These are phyloP conservation scores for Cyclotella atomus DNA, from an alignment of 108 stramenopile genomes.

Conservation along the genomic window DNA sequence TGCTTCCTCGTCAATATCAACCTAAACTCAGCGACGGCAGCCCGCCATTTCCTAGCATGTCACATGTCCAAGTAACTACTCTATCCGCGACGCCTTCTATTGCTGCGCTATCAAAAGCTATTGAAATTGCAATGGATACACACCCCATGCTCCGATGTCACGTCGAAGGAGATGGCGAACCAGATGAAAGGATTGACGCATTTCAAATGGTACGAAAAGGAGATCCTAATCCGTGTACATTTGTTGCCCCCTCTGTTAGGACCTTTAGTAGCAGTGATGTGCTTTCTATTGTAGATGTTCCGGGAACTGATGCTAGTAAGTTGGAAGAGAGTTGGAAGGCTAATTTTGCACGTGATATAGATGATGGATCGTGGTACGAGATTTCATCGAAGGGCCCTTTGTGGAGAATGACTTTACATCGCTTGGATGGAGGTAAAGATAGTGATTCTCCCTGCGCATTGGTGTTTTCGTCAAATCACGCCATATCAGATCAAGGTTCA, in stretches of 20 bases:
- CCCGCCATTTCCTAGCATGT: slow-evolving; percentile 73
- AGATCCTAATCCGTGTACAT: slow-evolving; percentile 79
- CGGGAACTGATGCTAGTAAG: slow-evolving; percentile 26
- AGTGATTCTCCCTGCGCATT: slow-evolving; percentile 59
- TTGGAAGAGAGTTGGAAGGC: slow-evolving; percentile 69
- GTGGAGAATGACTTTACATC: slow-evolving; percentile 78
- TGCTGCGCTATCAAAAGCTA: slow-evolving; percentile 56
- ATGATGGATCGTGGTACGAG: slow-evolving; percentile 75
- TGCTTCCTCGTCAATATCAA: slow-evolving; percentile 85
- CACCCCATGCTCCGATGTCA: slow-evolving; percentile 71
- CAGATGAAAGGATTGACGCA: slow-evolving; percentile 77
- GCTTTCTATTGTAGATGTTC: slow-evolving; percentile 57
- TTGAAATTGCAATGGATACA: slow-evolving; percentile 70
- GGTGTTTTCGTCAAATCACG: slow-evolving; percentile 84
- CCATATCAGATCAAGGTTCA: slow-evolving; percentile 83
- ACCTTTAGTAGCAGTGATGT: slow-evolving; percentile 58
- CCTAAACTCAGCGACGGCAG: slow-evolving; percentile 45
- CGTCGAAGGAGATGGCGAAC: slow-evolving; percentile 80
- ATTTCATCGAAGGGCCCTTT: slow-evolving; percentile 54
- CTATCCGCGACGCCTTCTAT: slow-evolving; percentile 67
- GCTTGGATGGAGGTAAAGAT: slow-evolving; percentile 32
- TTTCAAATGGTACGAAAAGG: slow-evolving; percentile 88
- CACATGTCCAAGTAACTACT: slow-evolving; percentile 61
- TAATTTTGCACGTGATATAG: slow-evolving; percentile 67
- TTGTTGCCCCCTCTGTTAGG: slow-evolving; percentile 47